Base-by-base conservation (phyloP, 768 basidiomycete species). In the Tulasnella sp. region DNA sequence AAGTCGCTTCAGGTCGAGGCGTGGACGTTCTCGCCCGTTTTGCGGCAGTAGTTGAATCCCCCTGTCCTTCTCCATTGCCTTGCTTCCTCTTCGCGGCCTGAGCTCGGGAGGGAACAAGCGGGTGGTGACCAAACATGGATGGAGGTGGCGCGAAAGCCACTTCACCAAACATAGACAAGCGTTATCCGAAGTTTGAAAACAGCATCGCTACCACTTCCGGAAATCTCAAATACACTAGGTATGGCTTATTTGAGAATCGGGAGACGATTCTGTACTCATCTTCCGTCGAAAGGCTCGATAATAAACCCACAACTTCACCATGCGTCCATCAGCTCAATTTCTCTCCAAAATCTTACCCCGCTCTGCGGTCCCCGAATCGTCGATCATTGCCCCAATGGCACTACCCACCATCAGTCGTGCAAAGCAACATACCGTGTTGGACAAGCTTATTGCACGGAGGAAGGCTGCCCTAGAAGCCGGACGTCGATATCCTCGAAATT, bases 401-500 rank as follows among this genome's bases (percentile, higher is more conserved):
- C 52, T 71, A 29, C 52, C 75, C 22, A 62, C 74, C 63, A 37
- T 74, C 19, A 42, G 67, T 7, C 47, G 47, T 5, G 68, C 63
- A 44, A 62, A 52, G 16, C 66, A 47, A 26, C 76, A 77, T 0
- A 75, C 84, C 0, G 79, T 86, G 52, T 80, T 85, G 70, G 81
- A 83, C 73, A 75, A 80, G 19, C 81, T 87, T 47, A 78, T 80
- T 71, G 79, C 81, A 70, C 81, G 80, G 36, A 37, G 37, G 32
- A 42, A 37, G 9, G 39, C 36, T 36, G 70, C 70, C 19, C 17
- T 72, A n/a, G 59, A 37, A 40, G 62, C 35, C 22, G 70, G 70
- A 12, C n/a, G 19, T 12, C 62, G 62, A n/a, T 86, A 82, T 79
- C 86, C 86, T 2, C 74, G 77, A 34, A 86, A 86, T 69, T 79